These are phyloP conservation scores for Aspergillus caelatus DNA, from an alignment of 2,329 filamentous ascomycete genomes.

Conservation along the genomic window DNA sequence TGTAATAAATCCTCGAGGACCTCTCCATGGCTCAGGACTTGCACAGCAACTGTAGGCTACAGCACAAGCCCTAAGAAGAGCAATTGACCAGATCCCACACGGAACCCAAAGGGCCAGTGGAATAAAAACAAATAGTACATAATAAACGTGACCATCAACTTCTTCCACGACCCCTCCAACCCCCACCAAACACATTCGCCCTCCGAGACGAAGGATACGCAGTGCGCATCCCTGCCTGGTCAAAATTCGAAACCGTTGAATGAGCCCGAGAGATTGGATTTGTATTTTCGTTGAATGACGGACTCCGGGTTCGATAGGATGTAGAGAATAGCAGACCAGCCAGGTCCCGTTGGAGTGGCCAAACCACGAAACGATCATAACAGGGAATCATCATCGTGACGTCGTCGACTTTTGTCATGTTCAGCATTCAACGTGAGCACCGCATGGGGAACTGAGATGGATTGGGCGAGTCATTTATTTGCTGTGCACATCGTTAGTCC, in stretches of 20 bases:
- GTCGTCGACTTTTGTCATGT: constrained; percentile 40
- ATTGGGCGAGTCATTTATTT: constrained; percentile 68
- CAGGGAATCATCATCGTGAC: constrained; percentile 34
- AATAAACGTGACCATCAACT: constrained; percentile 4
- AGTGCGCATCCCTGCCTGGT: constrained; percentile 22
- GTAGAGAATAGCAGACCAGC: constrained; percentile 23
- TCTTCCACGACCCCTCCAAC: constrained; percentile 32
- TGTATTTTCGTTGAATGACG: constrained; percentile 28
- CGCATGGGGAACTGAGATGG: constrained; percentile 54
- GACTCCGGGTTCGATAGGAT: constrained; percentile 31
- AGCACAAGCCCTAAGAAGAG: constrained; percentile 22
- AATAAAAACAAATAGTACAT: constrained; percentile 21
- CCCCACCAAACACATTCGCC: constrained; percentile 40
- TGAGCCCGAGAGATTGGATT: constrained; percentile 34
- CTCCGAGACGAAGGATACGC: constrained; percentile 26
- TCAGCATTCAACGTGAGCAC: constrained; percentile 43
- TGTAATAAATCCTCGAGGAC: constrained; percentile 39
- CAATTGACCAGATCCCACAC: constrained; percentile 42
- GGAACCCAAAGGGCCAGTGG: constrained; percentile 23
- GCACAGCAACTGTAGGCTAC: constrained; percentile 19
- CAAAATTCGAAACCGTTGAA: constrained; percentile 34
- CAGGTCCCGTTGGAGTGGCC: constrained; percentile 26
- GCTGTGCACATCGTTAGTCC: constrained; percentile 47
- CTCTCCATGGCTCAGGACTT: constrained; percentile 37
- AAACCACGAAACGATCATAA: constrained; percentile 34